Percentiles rank a stretch among this genome's conserved stretches.
These are phyloP conservation scores for Tetradesmus obliquus DNA, from an alignment of 139 green algal genomes.

Conservation along the genomic window DNA sequence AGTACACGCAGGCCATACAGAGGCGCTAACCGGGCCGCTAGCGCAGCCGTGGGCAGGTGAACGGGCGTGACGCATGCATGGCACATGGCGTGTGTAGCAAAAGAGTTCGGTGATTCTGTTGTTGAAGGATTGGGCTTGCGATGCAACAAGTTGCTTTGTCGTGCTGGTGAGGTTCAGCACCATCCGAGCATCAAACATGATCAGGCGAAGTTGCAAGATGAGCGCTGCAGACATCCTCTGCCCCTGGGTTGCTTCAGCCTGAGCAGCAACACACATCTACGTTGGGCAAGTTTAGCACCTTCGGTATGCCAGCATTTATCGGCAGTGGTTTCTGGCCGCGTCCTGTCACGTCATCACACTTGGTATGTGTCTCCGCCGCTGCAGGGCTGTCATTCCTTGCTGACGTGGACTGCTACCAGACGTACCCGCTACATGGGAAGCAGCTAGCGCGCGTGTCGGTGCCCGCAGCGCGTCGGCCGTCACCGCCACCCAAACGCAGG, in stretches of 20 bases:
- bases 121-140: no score
- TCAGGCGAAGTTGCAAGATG: no score
- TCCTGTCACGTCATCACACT: not conserved
- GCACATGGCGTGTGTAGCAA: no score
- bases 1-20: not conserved
- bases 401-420: constrained; percentile 58
- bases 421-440: constrained; percentile 49
- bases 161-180: no score
- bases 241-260: not conserved
- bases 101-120: no score
- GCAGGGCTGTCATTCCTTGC: constrained; percentile 37
- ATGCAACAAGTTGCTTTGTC: no score
- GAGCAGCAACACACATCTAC: not conserved
- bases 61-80: no score
- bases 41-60: not conserved
- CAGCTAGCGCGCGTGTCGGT: constrained; percentile 48
- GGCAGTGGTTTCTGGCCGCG: not conserved
- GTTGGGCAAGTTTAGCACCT: no score
- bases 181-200: no score
- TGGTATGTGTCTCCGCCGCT: not conserved
- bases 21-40: not conserved
- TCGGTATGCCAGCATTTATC: no score
- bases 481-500: not conserved
- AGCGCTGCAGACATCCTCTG: no score
- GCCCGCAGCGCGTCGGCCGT: not conserved